Percentiles rank a stretch among this genome's conserved stretches.
Conservation (phyloP, 257 asterid genomes). For the Nicotiana tomentosiformis region DNA sequence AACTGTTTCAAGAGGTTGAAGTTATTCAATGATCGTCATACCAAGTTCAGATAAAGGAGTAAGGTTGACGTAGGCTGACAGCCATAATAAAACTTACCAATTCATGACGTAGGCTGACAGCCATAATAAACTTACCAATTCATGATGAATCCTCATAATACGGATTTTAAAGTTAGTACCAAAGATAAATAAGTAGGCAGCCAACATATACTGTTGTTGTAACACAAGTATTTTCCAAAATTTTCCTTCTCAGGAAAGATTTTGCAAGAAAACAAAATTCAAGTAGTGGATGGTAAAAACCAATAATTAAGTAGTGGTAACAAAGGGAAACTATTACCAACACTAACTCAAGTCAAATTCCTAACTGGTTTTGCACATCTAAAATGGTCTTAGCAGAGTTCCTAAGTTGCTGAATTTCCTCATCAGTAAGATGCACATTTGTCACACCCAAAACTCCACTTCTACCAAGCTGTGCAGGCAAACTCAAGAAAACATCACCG, state of each 20-base stretch:
- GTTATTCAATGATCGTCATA: too few relatives aligned
- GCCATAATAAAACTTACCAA: too few relatives aligned
- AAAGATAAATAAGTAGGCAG: background rate
- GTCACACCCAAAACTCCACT: constrained; percentile 71
- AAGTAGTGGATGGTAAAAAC: background rate
- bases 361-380: constrained; percentile 66
- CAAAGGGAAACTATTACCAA: too few relatives aligned
- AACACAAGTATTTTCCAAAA: background rate
- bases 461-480: constrained; percentile 77
- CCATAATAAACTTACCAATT: too few relatives aligned
- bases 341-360: constrained; percentile 47
- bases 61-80: too few relatives aligned
- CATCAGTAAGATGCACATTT: constrained; percentile 67
- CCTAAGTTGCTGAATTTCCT: constrained; percentile 56
- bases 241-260: background rate
- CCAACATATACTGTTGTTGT: too few relatives aligned
- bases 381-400: constrained; percentile 62
- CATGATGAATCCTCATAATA: too few relatives aligned
- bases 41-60: too few relatives aligned
- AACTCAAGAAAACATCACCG: constrained; percentile 67
- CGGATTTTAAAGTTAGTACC: too few relatives aligned
- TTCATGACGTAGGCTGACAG: too few relatives aligned
- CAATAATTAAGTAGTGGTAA: background rate
- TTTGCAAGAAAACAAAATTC: background rate
- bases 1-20: too few relatives aligned